Conservation (phyloP, 805 yeast genomes). For the Suhomyces emberorum region DNA sequence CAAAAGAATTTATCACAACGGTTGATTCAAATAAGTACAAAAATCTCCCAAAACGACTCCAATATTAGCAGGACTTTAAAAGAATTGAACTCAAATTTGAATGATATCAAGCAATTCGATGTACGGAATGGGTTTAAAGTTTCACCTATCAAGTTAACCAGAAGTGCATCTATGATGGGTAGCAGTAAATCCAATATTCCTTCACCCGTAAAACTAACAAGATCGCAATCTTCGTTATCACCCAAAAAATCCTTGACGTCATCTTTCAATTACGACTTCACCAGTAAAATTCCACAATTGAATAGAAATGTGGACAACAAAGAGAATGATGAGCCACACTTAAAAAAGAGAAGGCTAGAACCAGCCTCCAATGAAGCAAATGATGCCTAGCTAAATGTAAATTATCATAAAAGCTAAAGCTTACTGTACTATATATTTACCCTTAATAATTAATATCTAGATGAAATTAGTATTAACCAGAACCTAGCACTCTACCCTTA, state of each 20-base stretch:
- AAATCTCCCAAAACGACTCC: slow-evolving; percentile 4
- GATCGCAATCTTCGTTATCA: background rate
- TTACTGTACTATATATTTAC: too few relatives aligned
- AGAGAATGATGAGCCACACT: slow-evolving; percentile 5
- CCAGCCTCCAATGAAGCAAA: too few relatives aligned
- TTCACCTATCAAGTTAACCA: slow-evolving; percentile 6
- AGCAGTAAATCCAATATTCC: background rate
- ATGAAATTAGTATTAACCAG: too few relatives aligned
- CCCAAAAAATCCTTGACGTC: too few relatives aligned
- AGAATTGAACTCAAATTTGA: slow-evolving; percentile 4
- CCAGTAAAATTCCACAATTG: slow-evolving; percentile 6
- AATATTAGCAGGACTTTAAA: slow-evolving; percentile 2
- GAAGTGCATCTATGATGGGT: background rate
- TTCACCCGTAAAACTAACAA: background rate
- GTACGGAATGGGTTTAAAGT: slow-evolving; percentile 3
- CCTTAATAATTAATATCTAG: too few relatives aligned
- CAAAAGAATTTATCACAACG: background rate
- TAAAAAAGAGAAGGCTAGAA: slow-evolving; percentile 7
- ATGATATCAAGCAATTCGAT: slow-evolving; percentile 6
- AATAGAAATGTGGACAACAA: slow-evolving; percentile 5
- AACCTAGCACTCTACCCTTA: too few relatives aligned
- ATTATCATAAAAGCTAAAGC: too few relatives aligned
- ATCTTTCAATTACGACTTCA: background rate
- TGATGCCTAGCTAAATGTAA: too few relatives aligned
- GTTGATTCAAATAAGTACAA: background rate